A percentile compares a stretch with the other conserved stretches of the same genome.
Evolutionary conservation across 2,329 filamentous ascomycete genomes (phyloP).

Genomic region (Graphiopsis chlorocephala): DNA sequence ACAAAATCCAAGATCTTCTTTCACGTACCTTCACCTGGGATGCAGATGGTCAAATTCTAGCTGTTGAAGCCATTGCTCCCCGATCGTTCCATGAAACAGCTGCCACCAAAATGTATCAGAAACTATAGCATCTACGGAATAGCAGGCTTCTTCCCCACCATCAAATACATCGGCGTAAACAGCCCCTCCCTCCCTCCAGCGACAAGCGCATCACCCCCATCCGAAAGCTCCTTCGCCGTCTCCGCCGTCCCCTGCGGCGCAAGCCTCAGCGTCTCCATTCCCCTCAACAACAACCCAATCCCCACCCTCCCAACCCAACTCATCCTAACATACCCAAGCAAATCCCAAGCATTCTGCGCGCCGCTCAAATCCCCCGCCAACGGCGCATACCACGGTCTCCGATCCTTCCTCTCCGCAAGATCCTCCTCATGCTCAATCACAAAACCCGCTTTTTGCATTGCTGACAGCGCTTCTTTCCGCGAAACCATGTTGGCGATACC

Average conservation of each 20-base stretch:
- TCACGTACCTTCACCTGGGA: no score
- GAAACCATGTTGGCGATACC: slow-evolving; percentile 29
- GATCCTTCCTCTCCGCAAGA: slow-evolving; percentile 22
- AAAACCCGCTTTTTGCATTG: slow-evolving; percentile 29
- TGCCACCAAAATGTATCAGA: no score
- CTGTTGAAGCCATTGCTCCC: no score
- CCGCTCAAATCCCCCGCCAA: slow-evolving; percentile 14
- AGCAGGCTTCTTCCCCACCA: slow-evolving; percentile 79
- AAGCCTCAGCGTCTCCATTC: not conserved
- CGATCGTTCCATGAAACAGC: no score
- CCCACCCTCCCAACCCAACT: not conserved
- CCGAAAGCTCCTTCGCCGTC: slow-evolving; percentile 44
- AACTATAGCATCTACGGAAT: not conserved
- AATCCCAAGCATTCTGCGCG: slow-evolving; percentile 1
- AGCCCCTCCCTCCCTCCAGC: slow-evolving; percentile 67
- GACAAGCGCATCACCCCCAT: slow-evolving; percentile 62
- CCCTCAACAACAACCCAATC: not conserved
- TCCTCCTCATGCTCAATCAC: slow-evolving; percentile 29
- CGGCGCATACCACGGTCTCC: slow-evolving; percentile 27
- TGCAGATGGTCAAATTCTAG: no score
- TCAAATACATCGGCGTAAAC: slow-evolving; percentile 96
- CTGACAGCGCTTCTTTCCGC: slow-evolving; percentile 20
- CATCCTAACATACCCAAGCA: slow-evolving; percentile 2
- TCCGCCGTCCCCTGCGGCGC: slow-evolving; percentile 4
- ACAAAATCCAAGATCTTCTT: no score